These are phyloP conservation scores for Diaporthe ampelina DNA, from an alignment of 2,329 filamentous ascomycete genomes.

Conservation along the genomic window DNA sequence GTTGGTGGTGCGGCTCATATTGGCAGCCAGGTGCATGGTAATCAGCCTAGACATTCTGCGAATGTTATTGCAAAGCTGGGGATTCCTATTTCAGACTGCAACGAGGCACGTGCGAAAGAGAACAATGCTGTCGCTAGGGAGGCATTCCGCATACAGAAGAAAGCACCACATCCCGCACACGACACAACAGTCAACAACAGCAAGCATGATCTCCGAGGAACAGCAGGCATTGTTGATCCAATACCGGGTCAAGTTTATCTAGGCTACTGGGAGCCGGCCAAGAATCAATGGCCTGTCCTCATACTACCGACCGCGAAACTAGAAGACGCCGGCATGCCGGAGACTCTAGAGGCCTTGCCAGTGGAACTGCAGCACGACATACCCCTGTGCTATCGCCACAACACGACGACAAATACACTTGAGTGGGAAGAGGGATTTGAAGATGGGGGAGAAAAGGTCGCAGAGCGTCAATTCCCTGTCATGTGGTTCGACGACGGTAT, in stretches of 20 bases:
- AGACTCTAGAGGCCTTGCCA: background rate
- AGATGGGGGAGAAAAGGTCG: slow-evolving; percentile 11
- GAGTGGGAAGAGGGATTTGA: slow-evolving; percentile 12
- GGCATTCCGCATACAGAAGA: background rate
- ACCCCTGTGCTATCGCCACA: background rate
- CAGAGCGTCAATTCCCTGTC: slow-evolving; percentile 1
- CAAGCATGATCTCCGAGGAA: background rate
- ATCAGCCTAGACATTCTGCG: background rate
- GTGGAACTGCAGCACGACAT: background rate
- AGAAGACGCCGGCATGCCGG: slow-evolving; percentile 11
- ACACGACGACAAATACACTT: background rate
- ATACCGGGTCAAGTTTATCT: slow-evolving; percentile 15
- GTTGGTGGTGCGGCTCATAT: background rate
- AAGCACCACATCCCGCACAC: background rate
- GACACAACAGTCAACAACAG: slow-evolving; percentile 1
- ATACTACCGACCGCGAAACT: slow-evolving; percentile 2
- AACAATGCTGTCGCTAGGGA: slow-evolving; percentile 3
- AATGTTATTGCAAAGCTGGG: background rate
- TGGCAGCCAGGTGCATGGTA: background rate
- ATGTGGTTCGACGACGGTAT: slow-evolving; percentile 3
- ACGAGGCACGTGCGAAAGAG: background rate
- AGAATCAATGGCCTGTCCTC: slow-evolving; percentile 10
- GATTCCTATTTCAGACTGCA: background rate
- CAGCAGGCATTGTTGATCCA: background rate
- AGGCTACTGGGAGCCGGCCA: background rate